These are phyloP conservation scores for Termitomyces sp. DNA, from an alignment of 768 basidiomycete genomes.

Conservation along the genomic window DNA sequence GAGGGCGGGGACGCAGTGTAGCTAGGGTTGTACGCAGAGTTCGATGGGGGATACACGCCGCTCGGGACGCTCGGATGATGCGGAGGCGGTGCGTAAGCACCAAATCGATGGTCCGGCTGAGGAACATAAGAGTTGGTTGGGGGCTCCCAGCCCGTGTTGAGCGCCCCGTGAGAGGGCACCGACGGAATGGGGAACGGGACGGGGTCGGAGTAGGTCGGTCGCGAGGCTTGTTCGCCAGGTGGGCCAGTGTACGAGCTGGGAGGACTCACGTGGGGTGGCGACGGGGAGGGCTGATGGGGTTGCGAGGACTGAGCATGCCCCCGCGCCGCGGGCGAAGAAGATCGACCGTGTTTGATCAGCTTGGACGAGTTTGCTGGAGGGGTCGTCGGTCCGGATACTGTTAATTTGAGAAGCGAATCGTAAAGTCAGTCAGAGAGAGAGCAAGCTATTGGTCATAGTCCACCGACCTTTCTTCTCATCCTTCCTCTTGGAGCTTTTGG, in stretches of 20 bases:
- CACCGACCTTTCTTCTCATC: conserved; percentile 39
- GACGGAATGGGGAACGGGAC: conserved; percentile 7
- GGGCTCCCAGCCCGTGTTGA: conserved; percentile 9
- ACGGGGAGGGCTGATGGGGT: conserved; percentile 31
- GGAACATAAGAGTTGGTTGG: not conserved
- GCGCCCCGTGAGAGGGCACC: conserved; percentile 2
- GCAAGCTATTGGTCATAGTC: conserved; percentile 10
- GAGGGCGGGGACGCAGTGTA: not conserved
- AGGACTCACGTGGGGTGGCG: conserved; percentile 37
- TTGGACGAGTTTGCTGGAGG: conserved; percentile 12
- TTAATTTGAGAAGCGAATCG: conserved; percentile 1
- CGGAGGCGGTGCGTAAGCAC: not conserved
- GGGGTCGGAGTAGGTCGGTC: not conserved
- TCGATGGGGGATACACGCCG: not conserved
- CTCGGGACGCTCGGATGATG: not conserved
- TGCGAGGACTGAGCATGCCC: conserved; percentile 15
- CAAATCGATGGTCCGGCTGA: not conserved
- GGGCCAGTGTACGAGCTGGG: conserved; percentile 32
- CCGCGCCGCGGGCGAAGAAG: conserved; percentile 13
- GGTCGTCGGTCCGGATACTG: conserved; percentile 3
- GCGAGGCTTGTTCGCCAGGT: conserved; percentile 15
- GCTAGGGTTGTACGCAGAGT: not conserved
- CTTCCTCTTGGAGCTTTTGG: conserved; percentile 25
- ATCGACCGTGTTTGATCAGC: conserved; percentile 14
- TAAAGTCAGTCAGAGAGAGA: conserved; percentile 4